These are phyloP conservation scores for Grosmannia huntii DNA, from an alignment of 2,329 filamentous ascomycete species.

Conservation along the genomic window DNA sequence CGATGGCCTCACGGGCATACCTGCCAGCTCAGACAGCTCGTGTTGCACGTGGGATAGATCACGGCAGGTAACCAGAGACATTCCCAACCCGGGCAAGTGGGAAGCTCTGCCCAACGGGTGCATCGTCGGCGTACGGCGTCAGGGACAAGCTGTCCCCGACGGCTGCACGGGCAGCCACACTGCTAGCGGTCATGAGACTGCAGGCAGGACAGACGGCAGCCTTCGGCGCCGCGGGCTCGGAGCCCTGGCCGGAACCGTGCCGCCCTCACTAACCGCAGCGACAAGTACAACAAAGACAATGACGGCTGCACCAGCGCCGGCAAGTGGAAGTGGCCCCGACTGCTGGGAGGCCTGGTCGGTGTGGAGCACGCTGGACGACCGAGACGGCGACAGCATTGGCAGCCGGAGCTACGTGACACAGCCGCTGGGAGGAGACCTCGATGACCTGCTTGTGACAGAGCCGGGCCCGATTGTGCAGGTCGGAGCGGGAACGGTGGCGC, in stretches of 20 bases:
- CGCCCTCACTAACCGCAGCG: not conserved
- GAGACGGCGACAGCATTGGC: slow-evolving; percentile 24
- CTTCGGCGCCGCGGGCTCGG: slow-evolving; percentile 10
- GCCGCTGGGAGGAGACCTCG: slow-evolving; percentile 28
- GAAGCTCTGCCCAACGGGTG: slow-evolving; percentile 46
- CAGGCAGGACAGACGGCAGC: no score
- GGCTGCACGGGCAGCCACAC: slow-evolving; percentile 6
- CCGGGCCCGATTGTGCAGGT: slow-evolving; percentile 52
- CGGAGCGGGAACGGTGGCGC: slow-evolving; percentile 51
- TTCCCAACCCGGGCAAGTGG: slow-evolving; percentile 55
- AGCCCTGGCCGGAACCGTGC: not conserved
- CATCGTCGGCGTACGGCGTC: slow-evolving; percentile 47
- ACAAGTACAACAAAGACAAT: not conserved
- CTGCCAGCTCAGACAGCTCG: slow-evolving; percentile 20
- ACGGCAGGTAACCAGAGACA: slow-evolving; percentile 35
- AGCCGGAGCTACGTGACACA: slow-evolving; percentile 17
- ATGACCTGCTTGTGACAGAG: slow-evolving; percentile 37
- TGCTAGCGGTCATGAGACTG: not conserved
- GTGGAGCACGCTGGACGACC: slow-evolving; percentile 29
- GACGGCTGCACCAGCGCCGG: not conserved
- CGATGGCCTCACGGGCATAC: slow-evolving; percentile 18
- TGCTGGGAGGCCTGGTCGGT: slow-evolving; percentile 44
- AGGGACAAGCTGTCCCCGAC: not conserved
- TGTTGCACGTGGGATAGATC: slow-evolving; percentile 40
- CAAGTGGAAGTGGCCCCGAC: slow-evolving; percentile 14